phyloP scores from a whole-genome alignment of 257 asterid species.

The Capsicum rhomboideum region DNA sequence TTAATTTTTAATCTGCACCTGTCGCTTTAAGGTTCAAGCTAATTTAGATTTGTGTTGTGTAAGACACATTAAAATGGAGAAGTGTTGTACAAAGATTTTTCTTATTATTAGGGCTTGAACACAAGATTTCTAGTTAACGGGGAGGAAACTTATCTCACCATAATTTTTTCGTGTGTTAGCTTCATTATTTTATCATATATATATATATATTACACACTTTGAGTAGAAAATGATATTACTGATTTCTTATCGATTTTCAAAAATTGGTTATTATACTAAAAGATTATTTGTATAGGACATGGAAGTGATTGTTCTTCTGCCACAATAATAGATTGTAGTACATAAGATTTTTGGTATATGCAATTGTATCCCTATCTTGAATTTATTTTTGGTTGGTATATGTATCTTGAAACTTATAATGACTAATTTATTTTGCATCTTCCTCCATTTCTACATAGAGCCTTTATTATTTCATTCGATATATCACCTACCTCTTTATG shows the following conservation, averaged over 20 bases:
- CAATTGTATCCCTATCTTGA: background rate
- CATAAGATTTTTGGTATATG: background rate
- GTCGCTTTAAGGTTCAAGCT: background rate
- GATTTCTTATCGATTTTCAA: background rate
- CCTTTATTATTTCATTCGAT: background rate
- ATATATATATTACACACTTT: background rate
- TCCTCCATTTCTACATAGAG: background rate
- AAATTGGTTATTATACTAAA: background rate
- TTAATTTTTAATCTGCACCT: background rate
- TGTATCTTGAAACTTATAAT: background rate
- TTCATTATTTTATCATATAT: background rate
- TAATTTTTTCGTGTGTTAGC: background rate
- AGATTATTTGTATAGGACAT: background rate
- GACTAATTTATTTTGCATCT: background rate
- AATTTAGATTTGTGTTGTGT: background rate
- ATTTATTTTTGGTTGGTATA: slow-evolving; percentile 1
- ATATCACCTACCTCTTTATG: background rate
- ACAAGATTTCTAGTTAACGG: background rate
- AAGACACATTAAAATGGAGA: background rate
- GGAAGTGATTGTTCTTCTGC: background rate
- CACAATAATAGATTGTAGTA: too few relatives aligned
- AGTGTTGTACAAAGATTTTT: background rate
- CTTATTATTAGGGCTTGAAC: background rate
- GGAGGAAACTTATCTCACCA: background rate
- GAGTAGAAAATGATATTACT: too few relatives aligned